Evolutionary conservation across 2,329 filamentous ascomycete genomes (phyloP).

Genomic region (Lasiodiplodia gonubiensis): DNA sequence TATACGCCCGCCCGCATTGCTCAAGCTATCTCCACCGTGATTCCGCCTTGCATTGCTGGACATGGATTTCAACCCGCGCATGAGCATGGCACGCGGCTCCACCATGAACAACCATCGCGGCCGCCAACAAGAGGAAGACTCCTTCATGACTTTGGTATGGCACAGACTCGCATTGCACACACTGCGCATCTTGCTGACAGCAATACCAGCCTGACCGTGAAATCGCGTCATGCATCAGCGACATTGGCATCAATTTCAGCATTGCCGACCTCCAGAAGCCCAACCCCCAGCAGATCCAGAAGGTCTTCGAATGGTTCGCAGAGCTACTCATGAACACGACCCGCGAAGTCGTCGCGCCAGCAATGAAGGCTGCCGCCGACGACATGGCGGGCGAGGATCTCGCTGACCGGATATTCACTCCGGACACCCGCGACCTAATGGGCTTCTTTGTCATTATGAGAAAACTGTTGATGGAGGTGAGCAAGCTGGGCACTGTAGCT

Average conservation of each 20-base stretch:
- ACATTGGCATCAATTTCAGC: slow-evolving; percentile 90
- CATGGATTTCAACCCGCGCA: slow-evolving; percentile 58
- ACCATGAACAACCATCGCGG: slow-evolving; percentile 48
- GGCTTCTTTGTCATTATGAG: slow-evolving; percentile 89
- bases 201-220: slow-evolving; percentile 68
- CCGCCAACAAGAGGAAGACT: slow-evolving; percentile 53
- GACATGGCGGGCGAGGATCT: slow-evolving; percentile 79
- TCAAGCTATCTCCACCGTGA: slow-evolving; percentile 13
- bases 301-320: slow-evolving; percentile 97
- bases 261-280: slow-evolving; percentile 90
- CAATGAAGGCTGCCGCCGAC: slow-evolving; percentile 90
- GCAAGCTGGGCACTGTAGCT: neutral
- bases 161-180: neutral
- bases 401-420: slow-evolving; percentile 75
- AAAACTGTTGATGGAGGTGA: slow-evolving; percentile 72
- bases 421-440: slow-evolving; percentile 92
- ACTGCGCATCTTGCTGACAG: slow-evolving; percentile 1
- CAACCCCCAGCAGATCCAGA: slow-evolving; percentile 91
- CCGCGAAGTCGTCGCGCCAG: slow-evolving; percentile 89
- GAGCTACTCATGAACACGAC: slow-evolving; percentile 93
- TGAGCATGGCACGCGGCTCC: slow-evolving; percentile 56
- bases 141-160: slow-evolving; percentile 58
- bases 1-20: neutral
- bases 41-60: slow-evolving; percentile 28
- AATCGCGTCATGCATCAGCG: slow-evolving; percentile 95